These are phyloP conservation scores for Phytopythium kandeliae DNA, from an alignment of 352 stramenopile genomes.

Conservation along the genomic window DNA sequence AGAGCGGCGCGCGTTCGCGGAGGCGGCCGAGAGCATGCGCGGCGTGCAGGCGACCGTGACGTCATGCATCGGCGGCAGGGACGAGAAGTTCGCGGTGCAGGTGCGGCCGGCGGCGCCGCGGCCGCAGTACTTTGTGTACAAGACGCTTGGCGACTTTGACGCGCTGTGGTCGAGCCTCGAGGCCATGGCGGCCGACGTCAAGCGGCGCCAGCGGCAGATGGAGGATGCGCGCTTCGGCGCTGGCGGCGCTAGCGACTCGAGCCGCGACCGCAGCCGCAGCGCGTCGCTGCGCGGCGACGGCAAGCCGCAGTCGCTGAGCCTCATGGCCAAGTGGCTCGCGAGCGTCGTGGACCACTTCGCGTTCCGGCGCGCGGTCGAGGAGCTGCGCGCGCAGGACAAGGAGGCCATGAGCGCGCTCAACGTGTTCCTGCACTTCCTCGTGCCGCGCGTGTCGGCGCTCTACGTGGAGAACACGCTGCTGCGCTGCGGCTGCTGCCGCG, in stretches of 20 bases:
- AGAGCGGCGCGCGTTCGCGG: background rate
- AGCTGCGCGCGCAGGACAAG: constrained; percentile 59
- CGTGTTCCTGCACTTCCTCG: constrained; percentile 62
- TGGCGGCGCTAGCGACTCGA: constrained; percentile 1
- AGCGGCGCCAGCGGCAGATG: constrained; percentile 18
- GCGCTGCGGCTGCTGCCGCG: constrained; percentile 40
- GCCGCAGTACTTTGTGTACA: constrained; percentile 74
- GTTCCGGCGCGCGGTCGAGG: constrained; percentile 48
- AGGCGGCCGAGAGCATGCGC: constrained; percentile 30
- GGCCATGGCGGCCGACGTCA: constrained; percentile 43
- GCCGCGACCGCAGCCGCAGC: too few species aligned
- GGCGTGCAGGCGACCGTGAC: constrained; percentile 63
- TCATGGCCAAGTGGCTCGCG: constrained; percentile 68
- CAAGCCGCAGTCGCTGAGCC: constrained; percentile 20
- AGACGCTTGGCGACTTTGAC: constrained; percentile 71
- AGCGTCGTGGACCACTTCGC: constrained; percentile 73
- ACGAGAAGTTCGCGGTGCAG: constrained; percentile 74
- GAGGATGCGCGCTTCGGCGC: constrained; percentile 4
- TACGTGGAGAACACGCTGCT: constrained; percentile 54
- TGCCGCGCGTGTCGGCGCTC: constrained; percentile 52
- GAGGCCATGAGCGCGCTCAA: constrained; percentile 74
- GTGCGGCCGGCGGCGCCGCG: constrained; percentile 30
- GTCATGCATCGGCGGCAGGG: constrained; percentile 75
- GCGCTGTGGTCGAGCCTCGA: constrained; percentile 59
- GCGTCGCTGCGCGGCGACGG: background rate